Evolutionary conservation across 208 protist genomes (phyloP).

Genomic region (Angomonas ambiguus): DNA sequence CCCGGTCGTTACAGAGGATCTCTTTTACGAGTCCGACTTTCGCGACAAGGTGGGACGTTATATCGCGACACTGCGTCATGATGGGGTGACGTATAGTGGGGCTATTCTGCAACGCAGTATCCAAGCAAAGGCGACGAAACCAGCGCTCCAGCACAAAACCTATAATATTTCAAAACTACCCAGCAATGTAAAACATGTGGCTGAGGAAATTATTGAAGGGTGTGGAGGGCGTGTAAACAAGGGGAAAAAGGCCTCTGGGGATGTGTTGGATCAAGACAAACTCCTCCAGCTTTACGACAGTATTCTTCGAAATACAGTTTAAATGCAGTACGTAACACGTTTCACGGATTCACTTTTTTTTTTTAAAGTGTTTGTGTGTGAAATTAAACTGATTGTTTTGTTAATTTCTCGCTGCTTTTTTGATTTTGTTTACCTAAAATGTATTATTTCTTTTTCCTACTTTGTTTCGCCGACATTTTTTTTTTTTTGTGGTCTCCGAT

Average conservation of each 20-base stretch:
- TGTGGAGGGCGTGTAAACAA: conserved; percentile 50
- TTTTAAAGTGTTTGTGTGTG: conserved; percentile 9
- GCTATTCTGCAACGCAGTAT: conserved; percentile 42
- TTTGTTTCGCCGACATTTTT: conserved; percentile 18
- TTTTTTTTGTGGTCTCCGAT: too few relatives aligned
- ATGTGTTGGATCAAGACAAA: conserved; percentile 30
- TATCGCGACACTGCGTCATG: not conserved
- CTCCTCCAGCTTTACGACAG: conserved; percentile 65
- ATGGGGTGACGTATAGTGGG: conserved; percentile 36
- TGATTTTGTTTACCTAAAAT: conserved; percentile 5
- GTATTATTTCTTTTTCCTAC: conserved; percentile 17
- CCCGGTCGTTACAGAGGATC: conserved; percentile 53
- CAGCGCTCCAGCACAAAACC: conserved; percentile 32
- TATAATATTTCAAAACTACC: conserved; percentile 44
- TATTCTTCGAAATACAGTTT: conserved; percentile 34
- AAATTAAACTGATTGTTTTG: not conserved
- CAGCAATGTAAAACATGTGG: conserved; percentile 30
- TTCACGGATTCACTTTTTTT: not conserved
- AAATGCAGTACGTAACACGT: not conserved
- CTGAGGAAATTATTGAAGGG: conserved; percentile 59
- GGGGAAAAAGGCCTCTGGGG: conserved; percentile 14
- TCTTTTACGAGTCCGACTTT: conserved; percentile 41
- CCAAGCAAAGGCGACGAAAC: conserved; percentile 20
- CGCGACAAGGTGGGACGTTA: conserved; percentile 5
- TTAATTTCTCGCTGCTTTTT: not conserved